Base-by-base conservation (phyloP, 495 filamentous ascomycete genomes). In the Aspergillus ellipticus region DNA sequence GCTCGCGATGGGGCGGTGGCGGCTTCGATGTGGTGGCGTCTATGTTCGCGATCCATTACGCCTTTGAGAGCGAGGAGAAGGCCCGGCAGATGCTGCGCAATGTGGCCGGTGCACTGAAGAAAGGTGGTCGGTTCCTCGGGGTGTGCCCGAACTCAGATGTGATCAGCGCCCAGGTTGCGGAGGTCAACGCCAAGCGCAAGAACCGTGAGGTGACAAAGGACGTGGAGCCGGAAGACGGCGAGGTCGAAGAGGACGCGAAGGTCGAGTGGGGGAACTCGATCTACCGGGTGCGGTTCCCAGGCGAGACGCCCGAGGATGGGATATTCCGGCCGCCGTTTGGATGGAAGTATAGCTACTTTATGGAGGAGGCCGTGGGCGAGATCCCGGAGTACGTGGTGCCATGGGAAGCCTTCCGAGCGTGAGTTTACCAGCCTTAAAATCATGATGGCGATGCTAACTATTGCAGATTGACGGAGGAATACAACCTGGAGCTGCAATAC, bases 41-140 rank as follows among this genome's bases (percentile, higher is more conserved):
- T 81, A 98, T 98, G 94, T 98, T 98, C 64, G 92, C 91, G 66
- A 96, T 98, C 85, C 94, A 98, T 74, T 98, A 98, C 66, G 92
- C 95, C 0, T 98, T 97, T 62, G 95, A 98, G 71, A 89, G 77
- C 55, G 90, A 97, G 69, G 80, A 79, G 6, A 95, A 96, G 68
- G 86, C 92, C 10, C 82, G 92, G 19, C 86, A 84, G 51, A 97
- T 98, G 94, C 81, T 98, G 49, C 81, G 83, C 66, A 98, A 98
- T 67, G 94, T 98, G 11, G 85, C 94, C 2, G 88, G 91, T 4
- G 81, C 85, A 22, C 70, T 98, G 62, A 95, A 90, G 70, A 96
- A 97, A 65, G 94, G 94, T 17, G 94, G 94, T 8, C 85, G 90
- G 37, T 96, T 97, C 69, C 82, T 98, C 42, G 94, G 93, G 1